These are phyloP conservation scores for Mortierella sp. DNA, from an alignment of 371 early-diverging fungal genomes.

Conservation along the genomic window DNA sequence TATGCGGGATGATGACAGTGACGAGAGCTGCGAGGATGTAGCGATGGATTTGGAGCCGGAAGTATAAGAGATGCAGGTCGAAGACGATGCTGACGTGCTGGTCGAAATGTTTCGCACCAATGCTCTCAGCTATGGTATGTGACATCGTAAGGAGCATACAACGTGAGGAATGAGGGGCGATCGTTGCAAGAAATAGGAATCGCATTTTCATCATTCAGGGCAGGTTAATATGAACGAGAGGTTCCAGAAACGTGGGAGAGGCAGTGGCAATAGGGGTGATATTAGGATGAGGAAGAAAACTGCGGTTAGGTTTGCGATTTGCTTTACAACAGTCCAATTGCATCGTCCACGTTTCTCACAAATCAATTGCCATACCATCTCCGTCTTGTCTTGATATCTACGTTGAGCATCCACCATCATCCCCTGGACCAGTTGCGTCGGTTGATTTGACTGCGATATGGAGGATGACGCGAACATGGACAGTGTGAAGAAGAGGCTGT, in stretches of 20 bases:
- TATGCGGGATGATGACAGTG: slow-evolving; percentile 19
- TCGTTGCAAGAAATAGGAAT: no score
- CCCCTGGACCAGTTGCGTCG: slow-evolving; percentile 31
- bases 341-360: neutral
- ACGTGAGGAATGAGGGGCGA: no score
- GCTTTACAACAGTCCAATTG: neutral
- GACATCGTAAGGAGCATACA: no score
- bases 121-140: slow-evolving; percentile 26
- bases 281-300: no score
- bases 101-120: slow-evolving; percentile 31
- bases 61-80: neutral
- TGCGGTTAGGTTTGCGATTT: no score
- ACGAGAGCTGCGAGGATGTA: slow-evolving; percentile 12
- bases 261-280: neutral
- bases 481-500: slow-evolving; percentile 43
- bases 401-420: slow-evolving; percentile 26
- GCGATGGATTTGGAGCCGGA: slow-evolving; percentile 2
- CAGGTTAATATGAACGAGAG: no score
- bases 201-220: no score
- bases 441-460: slow-evolving; percentile 28
- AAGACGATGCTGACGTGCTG: slow-evolving; percentile 10
- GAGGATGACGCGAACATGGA: slow-evolving; percentile 33
- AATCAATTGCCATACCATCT: slow-evolving; percentile 13
- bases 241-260: neutral
- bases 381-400: slow-evolving; percentile 21